phyloP scores from a whole-genome alignment of 352 stramenopile species.

The Pythium pectinolyticum region DNA sequence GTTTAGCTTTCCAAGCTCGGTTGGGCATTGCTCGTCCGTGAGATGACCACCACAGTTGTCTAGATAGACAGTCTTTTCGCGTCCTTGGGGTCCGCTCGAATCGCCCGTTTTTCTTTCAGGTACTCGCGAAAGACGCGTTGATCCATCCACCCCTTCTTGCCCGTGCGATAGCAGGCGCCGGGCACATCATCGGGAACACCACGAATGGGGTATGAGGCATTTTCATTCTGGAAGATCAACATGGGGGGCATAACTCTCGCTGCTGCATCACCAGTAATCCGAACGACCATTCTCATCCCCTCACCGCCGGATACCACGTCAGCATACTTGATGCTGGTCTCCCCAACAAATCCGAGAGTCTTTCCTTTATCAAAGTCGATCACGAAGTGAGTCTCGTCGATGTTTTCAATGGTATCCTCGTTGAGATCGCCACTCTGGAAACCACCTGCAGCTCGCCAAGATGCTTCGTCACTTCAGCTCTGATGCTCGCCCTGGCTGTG shows the following conservation, averaged over 20 bases:
- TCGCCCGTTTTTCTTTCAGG: too few relatives aligned
- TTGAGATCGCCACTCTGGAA: constrained; percentile 27
- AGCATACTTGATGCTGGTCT: constrained; percentile 30
- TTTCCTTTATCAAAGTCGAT: constrained; percentile 29
- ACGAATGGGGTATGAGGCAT: constrained; percentile 25
- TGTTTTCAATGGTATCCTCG: constrained; percentile 29
- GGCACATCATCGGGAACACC: too few relatives aligned
- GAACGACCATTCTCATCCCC: constrained; percentile 37
- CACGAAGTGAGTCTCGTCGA: constrained; percentile 35
- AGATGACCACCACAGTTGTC: too few relatives aligned
- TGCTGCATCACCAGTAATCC: constrained; percentile 17
- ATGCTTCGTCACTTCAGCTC: constrained; percentile 23
- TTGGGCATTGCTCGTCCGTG: too few relatives aligned
- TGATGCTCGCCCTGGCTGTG: background rate
- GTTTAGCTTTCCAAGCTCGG: too few relatives aligned
- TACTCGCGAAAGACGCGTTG: too few relatives aligned
- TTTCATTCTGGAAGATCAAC: constrained; percentile 34
- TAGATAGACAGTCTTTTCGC: too few relatives aligned
- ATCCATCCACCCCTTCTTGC: too few relatives aligned
- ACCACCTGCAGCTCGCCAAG: constrained; percentile 20
- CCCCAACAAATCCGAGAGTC: constrained; percentile 21
- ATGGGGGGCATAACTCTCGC: constrained; percentile 27
- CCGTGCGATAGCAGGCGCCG: too few relatives aligned
- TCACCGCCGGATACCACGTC: constrained; percentile 29
- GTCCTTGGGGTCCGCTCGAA: too few relatives aligned